A percentile compares a stretch with the other conserved stretches of the same genome.
Evolutionary conservation across 257 asterid species (phyloP).

Genomic region (Nicotiana tomentosiformis): DNA sequence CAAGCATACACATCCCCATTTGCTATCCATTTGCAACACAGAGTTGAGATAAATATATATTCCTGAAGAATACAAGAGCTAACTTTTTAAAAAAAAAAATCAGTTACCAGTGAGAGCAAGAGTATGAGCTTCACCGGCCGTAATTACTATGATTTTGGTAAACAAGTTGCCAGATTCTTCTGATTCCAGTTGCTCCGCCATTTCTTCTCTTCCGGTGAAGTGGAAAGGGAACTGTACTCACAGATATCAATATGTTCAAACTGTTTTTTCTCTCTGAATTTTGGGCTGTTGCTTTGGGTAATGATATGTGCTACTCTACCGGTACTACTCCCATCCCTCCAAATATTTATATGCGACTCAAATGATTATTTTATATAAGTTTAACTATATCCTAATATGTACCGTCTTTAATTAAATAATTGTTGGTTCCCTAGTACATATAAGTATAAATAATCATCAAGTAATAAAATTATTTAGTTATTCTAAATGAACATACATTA

Average conservation of each 20-base stretch:
- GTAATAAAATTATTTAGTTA: no score
- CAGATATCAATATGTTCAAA: background rate
- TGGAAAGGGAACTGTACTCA: background rate
- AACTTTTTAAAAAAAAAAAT: background rate
- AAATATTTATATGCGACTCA: background rate
- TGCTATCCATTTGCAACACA: conserved; percentile 27
- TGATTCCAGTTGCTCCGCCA: conserved; percentile 10
- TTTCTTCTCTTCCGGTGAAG: background rate
- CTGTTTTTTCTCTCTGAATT: background rate
- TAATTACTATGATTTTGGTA: conserved; percentile 41
- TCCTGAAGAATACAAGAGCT: background rate
- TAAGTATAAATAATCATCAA: no score
- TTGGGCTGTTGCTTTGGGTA: background rate
- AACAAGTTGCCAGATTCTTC: conserved; percentile 27
- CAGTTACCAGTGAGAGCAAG: conserved; percentile 68
- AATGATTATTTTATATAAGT: background rate
- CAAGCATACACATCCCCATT: conserved; percentile 83
- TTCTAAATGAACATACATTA: no score
- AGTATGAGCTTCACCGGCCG: conserved; percentile 92
- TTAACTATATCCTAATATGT: background rate
- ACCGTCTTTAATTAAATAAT: background rate
- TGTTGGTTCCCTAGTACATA: no score
- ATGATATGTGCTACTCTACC: background rate
- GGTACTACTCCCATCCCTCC: background rate
- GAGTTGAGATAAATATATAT: background rate